Evolutionary conservation across 1,139 yeast species (phyloP).

Genomic region (Taphrina betulina): DNA sequence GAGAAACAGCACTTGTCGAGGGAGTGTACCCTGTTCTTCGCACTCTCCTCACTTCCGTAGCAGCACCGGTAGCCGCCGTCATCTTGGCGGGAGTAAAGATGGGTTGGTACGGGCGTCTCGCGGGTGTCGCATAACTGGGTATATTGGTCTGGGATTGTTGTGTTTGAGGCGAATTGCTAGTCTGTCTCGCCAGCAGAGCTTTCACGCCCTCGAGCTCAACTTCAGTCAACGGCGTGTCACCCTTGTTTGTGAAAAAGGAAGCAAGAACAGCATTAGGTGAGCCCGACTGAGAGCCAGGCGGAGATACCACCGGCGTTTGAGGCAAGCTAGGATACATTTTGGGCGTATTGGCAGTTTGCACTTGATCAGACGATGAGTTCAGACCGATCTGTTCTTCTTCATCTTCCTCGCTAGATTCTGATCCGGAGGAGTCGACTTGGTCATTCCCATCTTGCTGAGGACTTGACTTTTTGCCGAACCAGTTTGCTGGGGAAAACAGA

Average conservation of each 20-base stretch:
- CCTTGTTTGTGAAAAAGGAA: slow-evolving; percentile 70
- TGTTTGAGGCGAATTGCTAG: not conserved
- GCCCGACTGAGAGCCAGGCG: not conserved
- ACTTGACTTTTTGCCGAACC: slow-evolving; percentile 3
- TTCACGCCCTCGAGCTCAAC: slow-evolving; percentile 83
- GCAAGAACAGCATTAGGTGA: slow-evolving; percentile 63
- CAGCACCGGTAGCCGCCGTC: not conserved
- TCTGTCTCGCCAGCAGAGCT: slow-evolving; percentile 50
- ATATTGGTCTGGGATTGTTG: not conserved
- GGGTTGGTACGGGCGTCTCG: slow-evolving; percentile 17
- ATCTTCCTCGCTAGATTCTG: slow-evolving; percentile 1
- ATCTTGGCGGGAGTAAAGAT: slow-evolving; percentile 20
- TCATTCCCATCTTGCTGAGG: not conserved
- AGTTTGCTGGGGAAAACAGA: slow-evolving; percentile 17
- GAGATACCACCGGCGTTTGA: not conserved
- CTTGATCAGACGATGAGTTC: not conserved
- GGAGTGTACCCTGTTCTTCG: slow-evolving; percentile 16
- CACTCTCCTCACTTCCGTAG: slow-evolving; percentile 4
- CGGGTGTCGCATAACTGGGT: slow-evolving; percentile 14
- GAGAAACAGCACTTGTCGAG: slow-evolving; percentile 4
- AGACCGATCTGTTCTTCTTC: slow-evolving; percentile 2
- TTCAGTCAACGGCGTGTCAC: slow-evolving; percentile 69
- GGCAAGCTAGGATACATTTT: not conserved
- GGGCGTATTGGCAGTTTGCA: slow-evolving; percentile 3
- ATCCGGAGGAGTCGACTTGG: not conserved